These are phyloP conservation scores for Heterotrichella gracilis DNA, from an alignment of 352 stramenopile genomes.

Conservation along the genomic window DNA sequence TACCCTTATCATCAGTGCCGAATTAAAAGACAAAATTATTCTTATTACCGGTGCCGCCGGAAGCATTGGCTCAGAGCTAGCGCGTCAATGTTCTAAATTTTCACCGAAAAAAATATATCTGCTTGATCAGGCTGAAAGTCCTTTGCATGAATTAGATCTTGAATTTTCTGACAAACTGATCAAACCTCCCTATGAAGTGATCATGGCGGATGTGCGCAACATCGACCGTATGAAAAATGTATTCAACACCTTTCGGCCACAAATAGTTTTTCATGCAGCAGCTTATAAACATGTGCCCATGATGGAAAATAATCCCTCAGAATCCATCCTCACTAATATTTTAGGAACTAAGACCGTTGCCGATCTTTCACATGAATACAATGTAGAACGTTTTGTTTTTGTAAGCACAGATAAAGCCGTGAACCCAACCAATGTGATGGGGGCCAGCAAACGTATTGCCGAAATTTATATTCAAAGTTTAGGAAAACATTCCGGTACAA, in stretches of 20 bases:
- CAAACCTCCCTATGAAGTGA: background rate
- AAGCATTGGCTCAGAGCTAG: background rate
- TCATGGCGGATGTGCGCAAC: background rate
- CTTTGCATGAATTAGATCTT: background rate
- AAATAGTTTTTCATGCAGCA: background rate
- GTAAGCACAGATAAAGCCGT: background rate
- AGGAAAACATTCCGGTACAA: background rate
- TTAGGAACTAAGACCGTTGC: background rate
- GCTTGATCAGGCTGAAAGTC: background rate
- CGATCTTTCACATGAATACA: background rate
- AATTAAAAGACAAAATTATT: constrained; percentile 7
- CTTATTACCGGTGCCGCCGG: background rate
- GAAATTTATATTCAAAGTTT: constrained; percentile 4
- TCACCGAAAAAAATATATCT: background rate
- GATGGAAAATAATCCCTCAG: background rate
- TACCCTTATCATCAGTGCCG: background rate
- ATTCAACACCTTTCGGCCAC: background rate
- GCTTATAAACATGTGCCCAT: constrained; percentile 4
- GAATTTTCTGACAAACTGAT: background rate
- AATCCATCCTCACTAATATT: constrained; percentile 5
- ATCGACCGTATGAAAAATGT: background rate
- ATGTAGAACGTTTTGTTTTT: background rate
- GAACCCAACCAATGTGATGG: background rate
- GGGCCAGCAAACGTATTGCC: background rate
- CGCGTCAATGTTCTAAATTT: background rate